Percentiles rank a stretch among this genome's conserved stretches.
phyloP scores from a whole-genome alignment of 1,284 basidiomycete species.

The Moesziomyces globuligerus region DNA sequence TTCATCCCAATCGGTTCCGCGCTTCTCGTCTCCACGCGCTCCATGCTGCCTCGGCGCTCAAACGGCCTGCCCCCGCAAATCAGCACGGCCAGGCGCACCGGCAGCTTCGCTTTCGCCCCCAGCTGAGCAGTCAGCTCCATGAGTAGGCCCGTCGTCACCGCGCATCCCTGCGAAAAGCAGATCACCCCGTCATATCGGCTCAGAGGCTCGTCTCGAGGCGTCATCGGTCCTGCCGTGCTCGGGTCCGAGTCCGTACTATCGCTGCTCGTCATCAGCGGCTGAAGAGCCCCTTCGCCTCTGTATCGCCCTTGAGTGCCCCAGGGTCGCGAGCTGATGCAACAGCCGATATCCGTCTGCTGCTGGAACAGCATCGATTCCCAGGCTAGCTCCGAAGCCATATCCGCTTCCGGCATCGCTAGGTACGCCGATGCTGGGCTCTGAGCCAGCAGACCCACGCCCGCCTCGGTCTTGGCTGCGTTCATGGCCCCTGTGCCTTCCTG shows the following conservation, averaged over 20 bases:
- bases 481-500: no score
- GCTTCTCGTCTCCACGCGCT: slow-evolving; percentile 12
- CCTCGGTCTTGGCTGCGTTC: no score
- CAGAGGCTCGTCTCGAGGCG: slow-evolving; percentile 3
- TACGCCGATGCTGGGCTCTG: no score
- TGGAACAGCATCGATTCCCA: no score
- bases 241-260: slow-evolving; percentile 22
- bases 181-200: slow-evolving; percentile 34
- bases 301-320: no score
- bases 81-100: slow-evolving; percentile 31
- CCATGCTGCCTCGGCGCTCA: slow-evolving; percentile 18
- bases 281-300: no score
- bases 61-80: slow-evolving; percentile 46
- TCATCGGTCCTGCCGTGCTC: slow-evolving; percentile 16
- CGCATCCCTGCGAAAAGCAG: slow-evolving; percentile 52
- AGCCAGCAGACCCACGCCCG: no score
- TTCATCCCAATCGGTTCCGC: slow-evolving; percentile 12
- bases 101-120: not conserved
- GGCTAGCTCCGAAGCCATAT: no score
- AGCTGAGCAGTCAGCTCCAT: slow-evolving; percentile 6
- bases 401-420: no score
- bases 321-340: no score
- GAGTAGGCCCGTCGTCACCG: slow-evolving; percentile 35
- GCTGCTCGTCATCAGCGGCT: not conserved
- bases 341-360: no score